Conservation (phyloP, 2,329 filamentous ascomycete species). For the Stagonosporopsis vannaccii region DNA sequence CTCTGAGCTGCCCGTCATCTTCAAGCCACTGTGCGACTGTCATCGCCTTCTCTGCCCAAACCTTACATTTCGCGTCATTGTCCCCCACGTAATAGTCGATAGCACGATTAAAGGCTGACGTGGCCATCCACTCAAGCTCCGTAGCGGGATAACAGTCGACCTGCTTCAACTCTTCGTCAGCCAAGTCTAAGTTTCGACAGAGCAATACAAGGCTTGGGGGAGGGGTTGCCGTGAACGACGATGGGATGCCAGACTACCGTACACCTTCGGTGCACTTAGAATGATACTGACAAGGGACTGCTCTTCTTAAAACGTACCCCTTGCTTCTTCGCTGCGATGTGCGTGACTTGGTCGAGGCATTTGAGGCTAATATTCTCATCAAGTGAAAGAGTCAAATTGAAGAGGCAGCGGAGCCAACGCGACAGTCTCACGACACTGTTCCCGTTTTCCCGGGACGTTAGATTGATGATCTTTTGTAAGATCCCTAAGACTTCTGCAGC, state of each 20-base stretch:
- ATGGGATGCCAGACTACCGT: not conserved
- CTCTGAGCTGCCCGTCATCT: slow-evolving; percentile 54
- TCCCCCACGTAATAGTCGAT: slow-evolving; percentile 64
- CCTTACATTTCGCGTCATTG: slow-evolving; percentile 62
- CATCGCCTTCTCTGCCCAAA: slow-evolving; percentile 70
- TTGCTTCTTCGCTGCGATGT: slow-evolving; percentile 37
- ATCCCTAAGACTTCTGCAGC: slow-evolving; percentile 36
- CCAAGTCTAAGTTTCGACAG: slow-evolving; percentile 7
- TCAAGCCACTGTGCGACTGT: slow-evolving; percentile 65
- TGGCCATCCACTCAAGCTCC: slow-evolving; percentile 80
- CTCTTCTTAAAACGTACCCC: slow-evolving; percentile 30
- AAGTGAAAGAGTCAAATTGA: slow-evolving; percentile 69
- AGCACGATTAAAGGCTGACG: slow-evolving; percentile 67
- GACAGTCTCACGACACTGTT: slow-evolving; percentile 69
- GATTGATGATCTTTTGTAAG: slow-evolving; percentile 73
- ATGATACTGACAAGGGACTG: slow-evolving; percentile 2
- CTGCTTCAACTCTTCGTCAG: slow-evolving; percentile 43
- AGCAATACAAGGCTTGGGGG: slow-evolving; percentile 18
- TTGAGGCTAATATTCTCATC: slow-evolving; percentile 64
- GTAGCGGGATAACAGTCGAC: slow-evolving; percentile 65
- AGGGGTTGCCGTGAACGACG: slow-evolving; percentile 13
- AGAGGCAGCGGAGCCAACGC: slow-evolving; percentile 80
- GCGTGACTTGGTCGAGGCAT: slow-evolving; percentile 69
- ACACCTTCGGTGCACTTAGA: slow-evolving; percentile 13
- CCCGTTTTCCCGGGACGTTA: slow-evolving; percentile 65